phyloP scores from a whole-genome alignment of 768 basidiomycete species.

The Hydnomerulius pinastri region DNA sequence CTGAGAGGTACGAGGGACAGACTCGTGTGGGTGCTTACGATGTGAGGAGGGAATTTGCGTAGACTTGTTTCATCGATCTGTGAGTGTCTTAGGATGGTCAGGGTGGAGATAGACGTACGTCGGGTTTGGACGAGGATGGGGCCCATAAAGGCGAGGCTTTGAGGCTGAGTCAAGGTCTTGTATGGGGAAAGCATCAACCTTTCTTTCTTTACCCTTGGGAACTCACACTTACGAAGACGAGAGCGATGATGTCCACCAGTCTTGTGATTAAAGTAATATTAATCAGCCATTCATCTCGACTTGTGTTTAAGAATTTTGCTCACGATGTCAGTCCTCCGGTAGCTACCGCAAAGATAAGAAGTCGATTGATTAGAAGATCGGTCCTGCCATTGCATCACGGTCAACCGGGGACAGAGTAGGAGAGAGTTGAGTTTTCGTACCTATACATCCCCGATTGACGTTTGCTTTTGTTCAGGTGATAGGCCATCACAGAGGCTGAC shows the following conservation, averaged over 20 bases:
- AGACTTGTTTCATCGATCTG: conserved; percentile 14
- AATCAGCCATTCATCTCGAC: background rate
- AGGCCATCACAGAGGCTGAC: conserved; percentile 21
- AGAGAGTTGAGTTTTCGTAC: too few species aligned
- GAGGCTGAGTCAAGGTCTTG: conserved; percentile 22
- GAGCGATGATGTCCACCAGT: conserved; percentile 26
- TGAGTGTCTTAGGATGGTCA: background rate
- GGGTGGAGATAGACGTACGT: conserved; percentile 17
- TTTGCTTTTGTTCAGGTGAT: conserved; percentile 19
- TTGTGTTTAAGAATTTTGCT: background rate
- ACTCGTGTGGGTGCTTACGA: conserved; percentile 17
- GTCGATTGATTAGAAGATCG: conserved; percentile 20
- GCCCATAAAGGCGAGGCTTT: conserved; percentile 19
- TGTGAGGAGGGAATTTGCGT: conserved; percentile 31
- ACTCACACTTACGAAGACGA: conserved; percentile 19
- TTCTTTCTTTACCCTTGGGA: too few species aligned
- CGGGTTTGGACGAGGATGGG: conserved; percentile 26
- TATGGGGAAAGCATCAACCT: background rate
- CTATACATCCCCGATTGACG: background rate
- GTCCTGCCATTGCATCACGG: too few species aligned
- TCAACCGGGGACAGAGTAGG: too few species aligned
- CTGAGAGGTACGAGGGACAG: background rate
- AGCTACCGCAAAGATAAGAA: conserved; percentile 25
- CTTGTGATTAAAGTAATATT: conserved; percentile 5
- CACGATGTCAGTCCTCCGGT: conserved; percentile 28